A percentile compares a stretch with the other conserved stretches of the same genome.
These are phyloP conservation scores for Camellia japonica DNA, from an alignment of 148 eudicot genomes.

Conservation along the genomic window DNA sequence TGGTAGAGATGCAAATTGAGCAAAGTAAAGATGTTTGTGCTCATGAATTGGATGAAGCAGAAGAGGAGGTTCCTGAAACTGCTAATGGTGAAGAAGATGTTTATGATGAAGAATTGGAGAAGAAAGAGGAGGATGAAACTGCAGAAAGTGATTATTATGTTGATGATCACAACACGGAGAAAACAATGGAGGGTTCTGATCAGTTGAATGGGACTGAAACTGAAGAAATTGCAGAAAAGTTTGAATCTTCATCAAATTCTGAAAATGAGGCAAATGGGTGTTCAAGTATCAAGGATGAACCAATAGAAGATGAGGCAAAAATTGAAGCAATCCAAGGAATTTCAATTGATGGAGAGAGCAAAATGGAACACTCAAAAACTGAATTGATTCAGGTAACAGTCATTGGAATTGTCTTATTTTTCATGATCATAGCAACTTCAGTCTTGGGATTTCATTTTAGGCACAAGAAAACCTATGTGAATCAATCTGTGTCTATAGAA, in stretches of 20 bases:
- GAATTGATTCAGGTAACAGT: not conserved
- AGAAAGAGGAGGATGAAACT: not conserved
- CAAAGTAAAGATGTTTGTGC: too few species aligned
- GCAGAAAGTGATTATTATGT: too few species aligned
- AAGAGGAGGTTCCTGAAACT: conserved; percentile 5
- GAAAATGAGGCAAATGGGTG: not conserved
- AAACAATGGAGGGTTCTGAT: not conserved
- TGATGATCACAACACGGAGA: too few species aligned
- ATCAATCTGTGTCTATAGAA: conserved; percentile 9
- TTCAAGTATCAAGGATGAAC: too few species aligned
- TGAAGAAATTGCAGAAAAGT: not conserved
- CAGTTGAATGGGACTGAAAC: not conserved
- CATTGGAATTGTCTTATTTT: not conserved
- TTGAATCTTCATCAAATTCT: not conserved
- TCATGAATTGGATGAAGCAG: too few species aligned
- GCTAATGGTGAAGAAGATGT: not conserved
- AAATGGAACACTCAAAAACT: not conserved
- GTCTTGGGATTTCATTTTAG: conserved; percentile 23
- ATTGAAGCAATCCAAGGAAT: not conserved
- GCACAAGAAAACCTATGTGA: conserved; percentile 11
- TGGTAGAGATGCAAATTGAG: too few species aligned
- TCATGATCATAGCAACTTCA: not conserved
- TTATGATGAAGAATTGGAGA: conserved; percentile 4
- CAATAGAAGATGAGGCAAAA: not conserved
- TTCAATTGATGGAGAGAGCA: not conserved